phyloP scores from a whole-genome alignment of 2,329 filamentous ascomycete species.

The Talaromyces sp. region DNA sequence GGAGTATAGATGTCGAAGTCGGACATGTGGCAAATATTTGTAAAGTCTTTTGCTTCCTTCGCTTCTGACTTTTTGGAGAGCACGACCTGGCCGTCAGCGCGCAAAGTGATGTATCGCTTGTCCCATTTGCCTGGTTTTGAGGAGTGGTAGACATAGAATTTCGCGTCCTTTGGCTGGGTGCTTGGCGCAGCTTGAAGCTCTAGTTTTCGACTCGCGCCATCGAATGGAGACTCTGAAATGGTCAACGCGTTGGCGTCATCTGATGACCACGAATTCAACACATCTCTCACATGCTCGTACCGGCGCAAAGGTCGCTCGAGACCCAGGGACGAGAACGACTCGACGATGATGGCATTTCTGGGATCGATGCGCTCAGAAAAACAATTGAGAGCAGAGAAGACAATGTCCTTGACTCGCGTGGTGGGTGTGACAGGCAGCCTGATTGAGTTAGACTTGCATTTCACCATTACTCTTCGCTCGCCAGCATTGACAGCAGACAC shows the following conservation, averaged over 20 bases:
- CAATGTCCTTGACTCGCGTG: conserved; percentile 69
- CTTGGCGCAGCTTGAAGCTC: conserved; percentile 60
- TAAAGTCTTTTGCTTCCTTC: conserved; percentile 60
- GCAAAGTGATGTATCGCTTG: conserved; percentile 73
- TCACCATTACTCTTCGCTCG: conserved; percentile 68
- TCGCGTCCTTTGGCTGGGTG: conserved; percentile 60
- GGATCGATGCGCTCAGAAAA: conserved; percentile 61
- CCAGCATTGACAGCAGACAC: conserved; percentile 74
- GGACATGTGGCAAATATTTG: conserved; percentile 74
- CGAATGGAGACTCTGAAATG: conserved; percentile 58
- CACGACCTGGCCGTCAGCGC: conserved; percentile 64
- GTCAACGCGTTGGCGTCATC: conserved; percentile 72
- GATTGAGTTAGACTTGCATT: conserved; percentile 64
- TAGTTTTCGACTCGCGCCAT: conserved; percentile 42
- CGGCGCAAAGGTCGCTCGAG: conserved; percentile 76
- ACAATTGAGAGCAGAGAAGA: conserved; percentile 60
- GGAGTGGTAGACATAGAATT: conserved; percentile 72
- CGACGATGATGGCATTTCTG: conserved; percentile 64
- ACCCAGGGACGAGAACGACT: conserved; percentile 69
- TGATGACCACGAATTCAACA: conserved; percentile 88
- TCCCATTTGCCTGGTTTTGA: conserved; percentile 81
- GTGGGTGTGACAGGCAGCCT: conserved; percentile 67
- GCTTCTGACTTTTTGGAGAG: conserved; percentile 59
- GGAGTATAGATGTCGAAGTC: conserved; percentile 90
- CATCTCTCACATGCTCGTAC: conserved; percentile 80